Evolutionary conservation across 139 green algal genomes (phyloP).

Genomic region (Chlorella sorokiniana): DNA sequence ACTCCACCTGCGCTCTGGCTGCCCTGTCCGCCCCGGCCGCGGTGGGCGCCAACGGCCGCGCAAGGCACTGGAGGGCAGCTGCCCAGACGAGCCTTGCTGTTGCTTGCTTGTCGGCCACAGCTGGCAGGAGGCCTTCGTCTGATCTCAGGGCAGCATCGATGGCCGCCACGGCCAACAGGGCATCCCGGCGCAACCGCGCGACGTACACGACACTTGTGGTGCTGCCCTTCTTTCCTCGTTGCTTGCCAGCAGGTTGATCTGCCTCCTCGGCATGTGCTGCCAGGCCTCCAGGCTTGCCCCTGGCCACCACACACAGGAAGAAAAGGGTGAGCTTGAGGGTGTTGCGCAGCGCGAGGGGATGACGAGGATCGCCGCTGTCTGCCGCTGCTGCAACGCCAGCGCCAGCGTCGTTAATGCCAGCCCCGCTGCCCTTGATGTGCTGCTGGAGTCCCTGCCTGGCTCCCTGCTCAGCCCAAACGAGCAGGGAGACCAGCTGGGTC

Average conservation of each 20-base stretch:
- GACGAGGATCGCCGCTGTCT: background rate
- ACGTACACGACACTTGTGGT: background rate
- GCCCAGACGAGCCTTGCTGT: background rate
- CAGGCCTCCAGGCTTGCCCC: background rate
- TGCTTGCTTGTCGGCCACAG: background rate
- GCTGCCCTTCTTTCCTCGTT: background rate
- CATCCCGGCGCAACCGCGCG: background rate
- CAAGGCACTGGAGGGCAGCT: constrained; percentile 15
- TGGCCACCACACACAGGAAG: background rate
- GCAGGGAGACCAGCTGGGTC: background rate
- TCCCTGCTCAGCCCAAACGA: background rate
- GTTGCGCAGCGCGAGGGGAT: background rate
- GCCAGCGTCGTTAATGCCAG: background rate
- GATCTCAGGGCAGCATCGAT: background rate
- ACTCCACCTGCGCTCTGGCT: background rate
- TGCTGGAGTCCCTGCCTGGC: background rate
- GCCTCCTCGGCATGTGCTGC: background rate
- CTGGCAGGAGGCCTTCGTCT: background rate
- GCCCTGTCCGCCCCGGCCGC: background rate
- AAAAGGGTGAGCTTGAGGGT: constrained; percentile 16
- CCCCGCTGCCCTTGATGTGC: background rate
- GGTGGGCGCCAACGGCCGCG: background rate
- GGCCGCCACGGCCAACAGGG: background rate
- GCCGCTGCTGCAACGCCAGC: too few relatives aligned
- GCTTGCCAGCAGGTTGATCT: background rate